Base-by-base conservation (phyloP, 352 stramenopile species). In the Globisporangium canariense region DNA sequence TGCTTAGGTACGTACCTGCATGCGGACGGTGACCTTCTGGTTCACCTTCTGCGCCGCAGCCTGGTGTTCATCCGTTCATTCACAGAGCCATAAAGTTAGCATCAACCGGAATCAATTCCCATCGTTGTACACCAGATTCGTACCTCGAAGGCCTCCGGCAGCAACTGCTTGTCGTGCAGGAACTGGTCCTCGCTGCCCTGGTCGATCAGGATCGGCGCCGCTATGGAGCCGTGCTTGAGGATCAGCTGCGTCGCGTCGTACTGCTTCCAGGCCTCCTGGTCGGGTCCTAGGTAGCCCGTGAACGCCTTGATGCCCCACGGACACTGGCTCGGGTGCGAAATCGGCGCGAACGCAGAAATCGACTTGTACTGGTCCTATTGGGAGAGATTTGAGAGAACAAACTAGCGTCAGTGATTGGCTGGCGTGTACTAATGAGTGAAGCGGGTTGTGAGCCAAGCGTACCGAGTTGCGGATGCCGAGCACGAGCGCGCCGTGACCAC, bases 271-370 rank as follows among this genome's bases (percentile, higher is more conserved):
- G 75, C 66, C 63, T 93, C 77, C 66, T 94, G 83, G 60, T 98
- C 92, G 9, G 80, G 81, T 18, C 96, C 97, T 14, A 99, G 80
- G 79, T 99, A 99, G 45, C 90, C 92, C 53, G 88, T 94, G 73
- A 99, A 99, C 5, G 97, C 97, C 76, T 99, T 99, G 40, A 98
- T 83, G 30, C 97, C 97, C 97, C 97, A 99, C n/a, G 96, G 94
- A 67, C 96, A 98, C 46, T 96, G 81, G 6, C 81, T 97, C 60
- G 96, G 97, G 74, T 99, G 97, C 50, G 83, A 92, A 73, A 99
- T 99, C 16, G 97, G 97, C 10, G 96, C 79, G 65, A 99, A 98
- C 4, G 97, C 97, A 47, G 89, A 98, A 18, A 99, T 97, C 54
- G 88, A 97, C 64, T 80, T 83, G 88, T 96, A 98, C 71, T 84